phyloP scores from a whole-genome alignment of 768 basidiomycete genomes.

The Wakefieldia striispora region DNA sequence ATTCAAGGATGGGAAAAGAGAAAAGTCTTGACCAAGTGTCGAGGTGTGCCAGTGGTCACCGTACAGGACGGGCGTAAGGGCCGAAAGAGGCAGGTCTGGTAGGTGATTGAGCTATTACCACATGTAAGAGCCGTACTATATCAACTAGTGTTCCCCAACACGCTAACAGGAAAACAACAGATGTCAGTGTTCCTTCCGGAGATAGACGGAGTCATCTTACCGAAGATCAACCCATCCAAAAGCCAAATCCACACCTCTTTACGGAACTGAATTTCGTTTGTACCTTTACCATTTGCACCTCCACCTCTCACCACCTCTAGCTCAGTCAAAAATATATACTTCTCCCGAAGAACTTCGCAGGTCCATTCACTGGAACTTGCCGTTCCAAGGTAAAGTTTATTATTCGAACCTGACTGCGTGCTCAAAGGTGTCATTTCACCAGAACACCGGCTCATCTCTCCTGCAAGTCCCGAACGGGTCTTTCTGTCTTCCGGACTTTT shows the following conservation, averaged over 20 bases:
- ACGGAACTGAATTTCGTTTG: slow-evolving; percentile 29
- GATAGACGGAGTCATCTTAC: slow-evolving; percentile 30
- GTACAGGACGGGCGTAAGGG: background rate
- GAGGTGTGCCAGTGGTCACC: slow-evolving; percentile 6
- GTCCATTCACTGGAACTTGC: slow-evolving; percentile 28
- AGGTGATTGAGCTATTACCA: slow-evolving; percentile 7
- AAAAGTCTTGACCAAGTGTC: background rate
- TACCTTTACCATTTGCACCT: slow-evolving; percentile 20
- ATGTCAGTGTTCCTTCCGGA: slow-evolving; percentile 26
- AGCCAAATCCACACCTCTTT: slow-evolving; percentile 32
- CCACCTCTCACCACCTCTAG: slow-evolving; percentile 5
- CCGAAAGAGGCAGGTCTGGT: slow-evolving; percentile 17
- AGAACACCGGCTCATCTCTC: slow-evolving; percentile 20
- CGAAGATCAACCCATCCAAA: slow-evolving; percentile 33
- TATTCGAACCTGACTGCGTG: slow-evolving; percentile 25
- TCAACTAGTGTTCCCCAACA: slow-evolving; percentile 9
- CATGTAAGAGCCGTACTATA: slow-evolving; percentile 18
- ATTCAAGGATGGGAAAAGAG: slow-evolving; percentile 7
- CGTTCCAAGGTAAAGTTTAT: slow-evolving; percentile 31
- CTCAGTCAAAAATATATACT: slow-evolving; percentile 2
- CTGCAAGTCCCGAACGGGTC: slow-evolving; percentile 28
- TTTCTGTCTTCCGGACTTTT: slow-evolving; percentile 27
- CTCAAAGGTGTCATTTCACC: slow-evolving; percentile 24
- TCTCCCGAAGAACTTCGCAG: slow-evolving; percentile 22
- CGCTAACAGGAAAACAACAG: slow-evolving; percentile 6